A percentile compares a stretch with the other conserved stretches of the same genome.
Conservation (phyloP, 2,329 filamentous ascomycete genomes). For the Colletotrichum lindemuthianum region DNA sequence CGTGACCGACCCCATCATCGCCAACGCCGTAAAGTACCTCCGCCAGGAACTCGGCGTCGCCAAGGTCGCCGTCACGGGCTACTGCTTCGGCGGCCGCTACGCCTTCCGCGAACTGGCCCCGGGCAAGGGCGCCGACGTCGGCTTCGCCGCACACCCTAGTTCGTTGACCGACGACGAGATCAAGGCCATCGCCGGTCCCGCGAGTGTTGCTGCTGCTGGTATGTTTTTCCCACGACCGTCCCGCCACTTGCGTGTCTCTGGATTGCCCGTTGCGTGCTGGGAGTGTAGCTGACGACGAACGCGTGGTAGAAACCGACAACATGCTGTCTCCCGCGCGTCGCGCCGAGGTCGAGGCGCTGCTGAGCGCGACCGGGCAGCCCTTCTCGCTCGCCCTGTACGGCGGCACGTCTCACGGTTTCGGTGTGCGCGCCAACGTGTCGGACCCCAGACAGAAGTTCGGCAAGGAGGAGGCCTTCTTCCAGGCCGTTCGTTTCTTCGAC, state of each 20-base stretch:
- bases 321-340: constrained; percentile 68
- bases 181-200: constrained; percentile 62
- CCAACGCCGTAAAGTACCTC: constrained; percentile 56
- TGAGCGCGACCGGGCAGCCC: constrained; percentile 60
- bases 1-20: constrained; percentile 58
- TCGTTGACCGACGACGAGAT: constrained; percentile 70
- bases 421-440: constrained; percentile 70
- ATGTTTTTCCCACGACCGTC: constrained; percentile 33
- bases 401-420: constrained; percentile 78
- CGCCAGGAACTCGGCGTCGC: constrained; percentile 58
- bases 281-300: constrained; percentile 18
- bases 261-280: no score
- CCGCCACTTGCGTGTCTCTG: background rate
- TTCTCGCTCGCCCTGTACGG: constrained; percentile 79
- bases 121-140: constrained; percentile 65
- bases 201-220: constrained; percentile 72
- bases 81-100: constrained; percentile 73
- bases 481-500: constrained; percentile 81
- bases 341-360: constrained; percentile 65
- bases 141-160: constrained; percentile 72
- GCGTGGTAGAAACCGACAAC: constrained; percentile 61
- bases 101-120: constrained; percentile 62
- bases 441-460: constrained; percentile 68
- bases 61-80: constrained; percentile 67
- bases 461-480: constrained; percentile 81